These are phyloP conservation scores for Trichoderma aggressivum DNA, from an alignment of 2,329 filamentous ascomycete species.

Conservation along the genomic window DNA sequence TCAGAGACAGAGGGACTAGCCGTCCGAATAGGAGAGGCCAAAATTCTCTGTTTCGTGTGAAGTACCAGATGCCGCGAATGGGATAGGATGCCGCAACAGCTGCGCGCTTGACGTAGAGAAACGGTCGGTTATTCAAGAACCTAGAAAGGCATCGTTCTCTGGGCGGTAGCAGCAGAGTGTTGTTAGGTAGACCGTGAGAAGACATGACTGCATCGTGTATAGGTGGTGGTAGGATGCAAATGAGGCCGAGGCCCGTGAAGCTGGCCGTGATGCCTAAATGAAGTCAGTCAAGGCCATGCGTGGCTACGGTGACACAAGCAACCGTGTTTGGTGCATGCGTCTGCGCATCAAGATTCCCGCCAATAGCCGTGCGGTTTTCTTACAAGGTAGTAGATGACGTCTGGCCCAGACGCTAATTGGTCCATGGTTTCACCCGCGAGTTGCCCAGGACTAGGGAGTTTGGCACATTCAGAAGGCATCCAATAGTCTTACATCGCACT, in stretches of 20 bases:
- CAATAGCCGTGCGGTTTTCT: not conserved
- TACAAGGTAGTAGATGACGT: not conserved
- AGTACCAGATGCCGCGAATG: slow-evolving; percentile 76
- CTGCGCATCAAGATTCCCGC: not conserved
- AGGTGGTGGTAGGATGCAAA: not conserved
- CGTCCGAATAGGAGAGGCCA: slow-evolving; percentile 77
- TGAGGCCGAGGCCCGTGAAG: not conserved
- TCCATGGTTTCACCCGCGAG: not conserved
- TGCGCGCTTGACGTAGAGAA: slow-evolving; percentile 42
- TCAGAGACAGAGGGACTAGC: slow-evolving; percentile 74
- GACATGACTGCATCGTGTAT: not conserved
- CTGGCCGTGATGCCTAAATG: not conserved
- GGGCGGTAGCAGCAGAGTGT: not conserved
- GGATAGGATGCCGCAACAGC: slow-evolving; percentile 52
- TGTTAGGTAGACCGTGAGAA: not conserved
- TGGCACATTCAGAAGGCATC: not conserved
- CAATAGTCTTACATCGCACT: not conserved
- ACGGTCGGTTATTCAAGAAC: slow-evolving; percentile 31
- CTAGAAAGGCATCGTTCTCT: not conserved
- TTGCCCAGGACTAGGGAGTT: not conserved
- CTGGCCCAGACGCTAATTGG: not conserved
- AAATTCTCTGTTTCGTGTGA: slow-evolving; percentile 70
- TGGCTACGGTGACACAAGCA: not conserved
- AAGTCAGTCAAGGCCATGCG: not conserved
- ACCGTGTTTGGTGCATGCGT: not conserved